phyloP scores from a whole-genome alignment of 169 alveolate species.

The Miamiensis avidus region DNA sequence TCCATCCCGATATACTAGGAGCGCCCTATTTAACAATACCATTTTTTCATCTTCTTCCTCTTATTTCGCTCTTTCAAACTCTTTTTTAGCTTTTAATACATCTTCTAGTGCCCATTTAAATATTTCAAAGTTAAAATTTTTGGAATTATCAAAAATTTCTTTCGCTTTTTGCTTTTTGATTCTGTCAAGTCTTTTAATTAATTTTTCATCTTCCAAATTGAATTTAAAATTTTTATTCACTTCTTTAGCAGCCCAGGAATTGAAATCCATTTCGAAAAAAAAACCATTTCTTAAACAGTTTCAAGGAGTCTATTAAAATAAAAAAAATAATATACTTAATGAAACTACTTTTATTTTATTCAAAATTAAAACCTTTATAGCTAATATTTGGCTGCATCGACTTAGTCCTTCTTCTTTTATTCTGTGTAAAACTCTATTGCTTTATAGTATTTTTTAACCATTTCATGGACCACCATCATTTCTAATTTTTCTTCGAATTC shows the following conservation, averaged over 20 bases:
- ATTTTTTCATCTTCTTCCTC: constrained; percentile 20
- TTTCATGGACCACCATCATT: constrained; percentile 1
- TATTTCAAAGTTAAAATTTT: constrained; percentile 24
- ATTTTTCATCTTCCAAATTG: constrained; percentile 21
- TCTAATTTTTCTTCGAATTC: not conserved
- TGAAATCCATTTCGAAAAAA: constrained; percentile 12
- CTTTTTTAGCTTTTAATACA: constrained; percentile 8
- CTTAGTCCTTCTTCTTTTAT: constrained; percentile 14
- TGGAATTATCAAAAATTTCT: constrained; percentile 18
- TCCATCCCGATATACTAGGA: no score
- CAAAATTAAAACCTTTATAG: not conserved
- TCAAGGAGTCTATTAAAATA: not conserved
- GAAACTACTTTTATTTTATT: no score
- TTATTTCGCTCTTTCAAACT: constrained; percentile 8
- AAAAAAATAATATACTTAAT: no score
- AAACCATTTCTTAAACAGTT: constrained; percentile 11
- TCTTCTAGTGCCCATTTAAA: constrained; percentile 20
- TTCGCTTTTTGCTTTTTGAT: constrained; percentile 16
- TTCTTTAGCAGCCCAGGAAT: not conserved
- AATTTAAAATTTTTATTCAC: constrained; percentile 1
- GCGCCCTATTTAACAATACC: not conserved
- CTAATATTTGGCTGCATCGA: constrained; percentile 7
- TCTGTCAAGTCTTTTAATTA: constrained; percentile 6
- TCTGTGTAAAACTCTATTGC: constrained; percentile 30
- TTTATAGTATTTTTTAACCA: constrained; percentile 24